Percentiles rank a stretch among this genome's conserved stretches.
Evolutionary conservation across 139 green algal genomes (phyloP).

Genomic region (Haematococcus lacustris): DNA sequence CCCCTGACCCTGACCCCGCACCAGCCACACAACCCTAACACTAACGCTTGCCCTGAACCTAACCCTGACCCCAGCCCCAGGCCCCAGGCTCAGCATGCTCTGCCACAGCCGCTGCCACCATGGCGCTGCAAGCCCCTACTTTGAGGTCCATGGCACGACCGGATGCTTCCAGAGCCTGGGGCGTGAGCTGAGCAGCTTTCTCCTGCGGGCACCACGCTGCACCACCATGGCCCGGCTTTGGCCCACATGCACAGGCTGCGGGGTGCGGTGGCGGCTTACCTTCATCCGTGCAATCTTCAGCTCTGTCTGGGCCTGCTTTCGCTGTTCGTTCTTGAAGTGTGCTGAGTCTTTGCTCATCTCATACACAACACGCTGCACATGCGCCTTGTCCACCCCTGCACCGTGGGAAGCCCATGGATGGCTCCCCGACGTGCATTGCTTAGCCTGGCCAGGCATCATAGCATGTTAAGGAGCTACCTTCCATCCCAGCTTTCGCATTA

Average conservation of each 20-base stretch:
- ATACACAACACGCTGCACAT: conserved; percentile 76
- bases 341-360: conserved; percentile 83
- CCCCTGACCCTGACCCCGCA: too few species aligned
- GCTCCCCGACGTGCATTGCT: not conserved
- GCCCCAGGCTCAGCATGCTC: not conserved
- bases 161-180: too few species aligned
- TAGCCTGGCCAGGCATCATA: not conserved
- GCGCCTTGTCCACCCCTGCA: conserved; percentile 42
- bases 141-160: not conserved
- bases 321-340: conserved; percentile 88
- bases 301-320: conserved; percentile 63
- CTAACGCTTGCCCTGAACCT: too few species aligned
- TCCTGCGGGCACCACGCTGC: too few species aligned
- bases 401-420: not conserved
- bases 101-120: not conserved
- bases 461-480: too few species aligned
- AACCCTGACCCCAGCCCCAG: too few species aligned
- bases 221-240: too few species aligned
- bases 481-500: conserved; percentile 87
- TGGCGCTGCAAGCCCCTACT: not conserved
- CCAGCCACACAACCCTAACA: too few species aligned
- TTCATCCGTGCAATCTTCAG: conserved; percentile 44
- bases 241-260: too few species aligned
- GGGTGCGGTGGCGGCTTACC: not conserved
- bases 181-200: too few species aligned